Evolutionary conservation across 495 filamentous ascomycete genomes (phyloP), one percentile per base, ranked within the genome.

Genomic region (Podospora pseudopauciseta): DNA sequence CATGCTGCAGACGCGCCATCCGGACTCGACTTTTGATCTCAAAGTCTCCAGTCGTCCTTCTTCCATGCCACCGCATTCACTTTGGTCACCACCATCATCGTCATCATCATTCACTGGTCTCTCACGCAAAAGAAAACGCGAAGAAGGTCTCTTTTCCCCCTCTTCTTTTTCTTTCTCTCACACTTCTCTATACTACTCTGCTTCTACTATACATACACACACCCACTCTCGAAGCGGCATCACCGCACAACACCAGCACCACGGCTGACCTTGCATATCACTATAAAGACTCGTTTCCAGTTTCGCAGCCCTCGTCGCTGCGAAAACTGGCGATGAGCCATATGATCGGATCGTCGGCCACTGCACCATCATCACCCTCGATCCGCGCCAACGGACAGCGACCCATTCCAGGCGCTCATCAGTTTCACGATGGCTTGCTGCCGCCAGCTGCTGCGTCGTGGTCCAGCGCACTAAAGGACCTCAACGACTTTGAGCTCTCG

Each of bases 301-400:
- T 75, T 23, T 78, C 80, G 68, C 79, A 82, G 68, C 78, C 77
- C 20, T 71, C 70, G 32, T 78, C 78, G 49, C 78, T 86, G 70
- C 82, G 83, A 60, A 83, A 80, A 77, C 74, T 80, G 73, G 82
- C 80, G 69, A 86, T 86, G 82, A 83, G 80, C 74, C 79, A 77
- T 63, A 72, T 78, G 23, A 68, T 75, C 63, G 75, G 75, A 27
- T 67, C 75, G 5, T 66, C 73, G 15, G 27, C 74, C 56, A 72
- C 77, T 54, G 70, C 73, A 16, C 70, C 75, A 20, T 76, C 80
- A 39, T 76, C 75, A 64, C 74, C 78, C 30, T 65, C 75, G 1
- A 75, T 72, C 5, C 61, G 67, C 53, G 18, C 71, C 62, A 72
- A 72, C 57, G 74, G 65, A 58, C 67, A 67, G 23, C 23, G 23